Evolutionary conservation across 2,329 filamentous ascomycete genomes (phyloP).

Genomic region (Drechslerella stenobrocha): DNA sequence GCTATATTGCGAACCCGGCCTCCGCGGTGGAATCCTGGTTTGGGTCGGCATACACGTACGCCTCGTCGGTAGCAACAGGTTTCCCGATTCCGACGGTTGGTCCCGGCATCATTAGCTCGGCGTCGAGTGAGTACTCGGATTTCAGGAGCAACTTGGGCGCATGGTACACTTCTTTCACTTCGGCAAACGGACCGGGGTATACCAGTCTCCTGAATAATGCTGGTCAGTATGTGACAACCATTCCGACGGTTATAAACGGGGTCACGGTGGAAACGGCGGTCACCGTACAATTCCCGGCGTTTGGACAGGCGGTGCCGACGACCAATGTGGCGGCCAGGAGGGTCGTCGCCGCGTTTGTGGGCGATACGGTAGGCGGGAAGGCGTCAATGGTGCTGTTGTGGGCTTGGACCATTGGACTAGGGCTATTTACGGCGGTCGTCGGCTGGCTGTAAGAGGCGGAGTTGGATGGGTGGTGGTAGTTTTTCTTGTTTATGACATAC

Average conservation of each 20-base stretch:
- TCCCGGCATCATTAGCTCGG: constrained; percentile 10
- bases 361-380: constrained; percentile 14
- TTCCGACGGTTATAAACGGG: constrained; percentile 34
- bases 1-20: constrained; percentile 37
- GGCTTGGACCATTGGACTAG: constrained; percentile 39
- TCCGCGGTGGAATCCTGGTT: constrained; percentile 27
- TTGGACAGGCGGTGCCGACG: constrained; percentile 33
- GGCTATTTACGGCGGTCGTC: constrained; percentile 25
- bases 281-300: constrained; percentile 43
- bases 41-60: constrained; percentile 10
- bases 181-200: constrained; percentile 26
- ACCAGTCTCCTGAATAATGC: constrained; percentile 39
- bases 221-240: constrained; percentile 40
- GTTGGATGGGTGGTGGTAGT: neutral
- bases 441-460: constrained; percentile 31
- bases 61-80: constrained; percentile 22
- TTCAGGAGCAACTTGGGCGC: constrained; percentile 37
- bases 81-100: constrained; percentile 31
- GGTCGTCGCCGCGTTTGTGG: constrained; percentile 16
- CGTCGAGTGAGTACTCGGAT: constrained; percentile 25
- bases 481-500: constrained; percentile 9
- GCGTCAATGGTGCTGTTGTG: constrained; percentile 35
- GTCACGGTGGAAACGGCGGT: constrained; percentile 29
- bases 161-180: constrained; percentile 43
- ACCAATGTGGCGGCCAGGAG: constrained; percentile 23